Base-by-base conservation (phyloP, 208 protist species). In the Entamoeba dispar region DNA sequence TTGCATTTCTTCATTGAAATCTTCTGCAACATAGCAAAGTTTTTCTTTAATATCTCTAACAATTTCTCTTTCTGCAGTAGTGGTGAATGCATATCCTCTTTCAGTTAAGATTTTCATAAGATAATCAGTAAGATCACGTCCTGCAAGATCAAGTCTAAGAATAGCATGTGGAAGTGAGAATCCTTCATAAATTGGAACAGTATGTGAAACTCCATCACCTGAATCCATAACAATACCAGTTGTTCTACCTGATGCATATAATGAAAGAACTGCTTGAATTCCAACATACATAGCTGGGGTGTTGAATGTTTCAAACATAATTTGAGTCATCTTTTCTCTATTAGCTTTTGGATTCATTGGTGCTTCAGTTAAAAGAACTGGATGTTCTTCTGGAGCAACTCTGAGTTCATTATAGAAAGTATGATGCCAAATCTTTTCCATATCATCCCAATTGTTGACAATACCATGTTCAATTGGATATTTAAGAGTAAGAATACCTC, bases 1-100 rank as follows among this genome's bases (percentile, higher is more conserved):
- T 91, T 96, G 95, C 97, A 98, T 98, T 93, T 98, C 97, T 93
- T 97, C 95, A 91, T 99, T 97, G 91, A 98, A 99, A 96, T 99
- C 98, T 5, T 96, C 86, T 34, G 96, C 95, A 86, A 96, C 94
- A 77, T 96, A 97, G 50, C 94, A 95, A 14, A 96, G 91, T 92
- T 96, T 96, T 92, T 97, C 96, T 95, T 97, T 97, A 50, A 97
- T 96, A 50, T 97, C 96, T 91, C 95, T 94, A 34, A 96, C 96
- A 69, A 97, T 97, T 93, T 97, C 96, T 51, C 93, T 93, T 91
- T 97, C 95, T 43, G 96, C 95, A 50, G 95, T 94, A 38, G 96
- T 96, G 8, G 92, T 95, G 95, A 97, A 96, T 19, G 93, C 93
- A 73, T 69, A 93, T 43, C 93, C 93, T 49, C 92, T 94, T 69